Evolutionary conservation across 805 yeast genomes (phyloP).

Genomic region (Kluyveromyces wickerhamii): DNA sequence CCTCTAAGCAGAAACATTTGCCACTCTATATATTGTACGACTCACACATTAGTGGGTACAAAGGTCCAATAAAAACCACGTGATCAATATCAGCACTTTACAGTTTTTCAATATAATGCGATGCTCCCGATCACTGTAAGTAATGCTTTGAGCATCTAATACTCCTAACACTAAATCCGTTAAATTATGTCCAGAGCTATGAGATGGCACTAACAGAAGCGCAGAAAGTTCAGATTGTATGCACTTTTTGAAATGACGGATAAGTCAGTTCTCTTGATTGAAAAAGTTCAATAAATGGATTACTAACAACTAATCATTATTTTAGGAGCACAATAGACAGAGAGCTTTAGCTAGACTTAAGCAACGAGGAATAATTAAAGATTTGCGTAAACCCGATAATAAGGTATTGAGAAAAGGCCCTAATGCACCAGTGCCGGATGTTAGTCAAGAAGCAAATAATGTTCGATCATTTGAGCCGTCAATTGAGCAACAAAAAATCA

Average conservation of each 20-base stretch:
- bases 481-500: constrained; percentile 40
- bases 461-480: constrained; percentile 26
- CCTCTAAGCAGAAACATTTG: too few species aligned
- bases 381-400: too few species aligned
- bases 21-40: too few species aligned
- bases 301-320: constrained; percentile 1
- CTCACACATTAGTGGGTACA: too few species aligned
- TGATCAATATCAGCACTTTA: too few species aligned
- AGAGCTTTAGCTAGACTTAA: constrained; percentile 53
- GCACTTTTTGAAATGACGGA: neutral
- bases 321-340: constrained; percentile 55
- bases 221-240: constrained; percentile 30
- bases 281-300: neutral
- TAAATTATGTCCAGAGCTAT: neutral
- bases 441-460: neutral
- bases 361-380: constrained; percentile 33
- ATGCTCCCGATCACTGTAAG: too few species aligned
- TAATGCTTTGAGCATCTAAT: too few species aligned
- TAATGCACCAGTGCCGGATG: constrained; percentile 9
- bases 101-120: too few species aligned
- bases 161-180: too few species aligned
- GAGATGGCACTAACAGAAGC: constrained; percentile 19
- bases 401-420: constrained; percentile 21
- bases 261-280: neutral
- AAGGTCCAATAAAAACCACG: too few species aligned